phyloP scores from a whole-genome alignment of 2,329 filamentous ascomycete species.

The Nannizzia gypsea region DNA sequence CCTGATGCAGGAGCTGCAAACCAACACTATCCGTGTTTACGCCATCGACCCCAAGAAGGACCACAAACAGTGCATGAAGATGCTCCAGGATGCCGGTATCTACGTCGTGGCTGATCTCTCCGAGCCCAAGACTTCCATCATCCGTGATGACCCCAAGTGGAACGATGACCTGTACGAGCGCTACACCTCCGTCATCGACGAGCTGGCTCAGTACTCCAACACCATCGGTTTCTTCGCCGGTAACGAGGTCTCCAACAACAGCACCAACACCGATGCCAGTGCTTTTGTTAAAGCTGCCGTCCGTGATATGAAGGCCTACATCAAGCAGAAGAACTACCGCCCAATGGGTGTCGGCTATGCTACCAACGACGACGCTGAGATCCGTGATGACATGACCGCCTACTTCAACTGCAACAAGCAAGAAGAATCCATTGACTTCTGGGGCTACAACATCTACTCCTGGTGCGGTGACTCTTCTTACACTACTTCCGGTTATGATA shows the following conservation, averaged over 20 bases:
- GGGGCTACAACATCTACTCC: constrained; percentile 99
- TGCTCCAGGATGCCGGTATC: constrained; percentile 75
- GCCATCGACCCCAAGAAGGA: constrained; percentile 69
- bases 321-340: constrained; percentile 66
- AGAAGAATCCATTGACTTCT: constrained; percentile 73
- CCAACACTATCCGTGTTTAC: constrained; percentile 92
- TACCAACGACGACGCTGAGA: constrained; percentile 79
- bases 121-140: constrained; percentile 71
- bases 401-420: constrained; percentile 78
- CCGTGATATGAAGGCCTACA: constrained; percentile 90
- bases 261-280: constrained; percentile 78
- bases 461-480: constrained; percentile 88
- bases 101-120: constrained; percentile 89
- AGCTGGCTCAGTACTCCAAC: constrained; percentile 72
- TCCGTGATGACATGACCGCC: constrained; percentile 68
- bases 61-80: constrained; percentile 74
- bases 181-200: constrained; percentile 75
- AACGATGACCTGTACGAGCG: constrained; percentile 63
- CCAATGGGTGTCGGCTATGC: constrained; percentile 86
- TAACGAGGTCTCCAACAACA: constrained; percentile 88
- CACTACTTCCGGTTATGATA: constrained; percentile 63
- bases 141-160: constrained; percentile 69
- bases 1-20: constrained; percentile 62
- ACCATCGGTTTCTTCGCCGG: constrained; percentile 95
- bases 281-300: constrained; percentile 97